phyloP scores from a whole-genome alignment of 371 early-diverging fungal genomes.

The Coemansia sp. region DNA sequence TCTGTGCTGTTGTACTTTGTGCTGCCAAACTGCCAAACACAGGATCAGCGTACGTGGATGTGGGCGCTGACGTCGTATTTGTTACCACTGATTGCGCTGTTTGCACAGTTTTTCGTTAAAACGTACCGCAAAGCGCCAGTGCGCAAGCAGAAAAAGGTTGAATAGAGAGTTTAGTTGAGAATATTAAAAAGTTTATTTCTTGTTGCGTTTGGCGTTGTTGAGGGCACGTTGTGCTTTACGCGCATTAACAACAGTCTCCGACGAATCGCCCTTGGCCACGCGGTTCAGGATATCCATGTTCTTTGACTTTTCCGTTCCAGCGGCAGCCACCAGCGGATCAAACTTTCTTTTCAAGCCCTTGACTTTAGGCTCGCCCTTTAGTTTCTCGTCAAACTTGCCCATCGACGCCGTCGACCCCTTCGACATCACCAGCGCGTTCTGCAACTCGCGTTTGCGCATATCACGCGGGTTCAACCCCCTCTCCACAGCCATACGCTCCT shows the following conservation, averaged over 20 bases:
- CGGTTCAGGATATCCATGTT: slow-evolving; percentile 62
- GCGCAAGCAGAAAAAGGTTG: background rate
- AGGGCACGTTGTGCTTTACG: slow-evolving; percentile 62
- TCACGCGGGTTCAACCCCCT: slow-evolving; percentile 54
- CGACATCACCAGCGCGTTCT: slow-evolving; percentile 64
- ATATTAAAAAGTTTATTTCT: slow-evolving; percentile 3
- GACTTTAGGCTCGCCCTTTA: slow-evolving; percentile 77
- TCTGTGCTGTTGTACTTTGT: slow-evolving; percentile 23
- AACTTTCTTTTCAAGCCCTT: slow-evolving; percentile 79
- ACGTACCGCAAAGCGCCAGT: slow-evolving; percentile 17
- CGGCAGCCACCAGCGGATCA: slow-evolving; percentile 58
- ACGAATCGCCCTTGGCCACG: slow-evolving; percentile 57
- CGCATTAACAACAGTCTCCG: slow-evolving; percentile 39
- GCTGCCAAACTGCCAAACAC: slow-evolving; percentile 19
- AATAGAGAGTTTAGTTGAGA: background rate
- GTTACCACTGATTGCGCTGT: slow-evolving; percentile 35
- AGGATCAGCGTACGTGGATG: slow-evolving; percentile 18
- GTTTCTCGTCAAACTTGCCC: slow-evolving; percentile 82
- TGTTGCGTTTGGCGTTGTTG: slow-evolving; percentile 55
- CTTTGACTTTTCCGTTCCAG: slow-evolving; percentile 62
- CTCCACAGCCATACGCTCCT: slow-evolving; percentile 66
- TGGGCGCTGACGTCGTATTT: slow-evolving; percentile 24
- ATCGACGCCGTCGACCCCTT: slow-evolving; percentile 81
- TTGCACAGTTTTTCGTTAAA: slow-evolving; percentile 28
- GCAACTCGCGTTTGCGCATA: slow-evolving; percentile 69